A percentile compares a stretch with the other conserved stretches of the same genome.
Evolutionary conservation across 2,329 filamentous ascomycete genomes (phyloP).

Genomic region (Arthrobotrys megalospora): DNA sequence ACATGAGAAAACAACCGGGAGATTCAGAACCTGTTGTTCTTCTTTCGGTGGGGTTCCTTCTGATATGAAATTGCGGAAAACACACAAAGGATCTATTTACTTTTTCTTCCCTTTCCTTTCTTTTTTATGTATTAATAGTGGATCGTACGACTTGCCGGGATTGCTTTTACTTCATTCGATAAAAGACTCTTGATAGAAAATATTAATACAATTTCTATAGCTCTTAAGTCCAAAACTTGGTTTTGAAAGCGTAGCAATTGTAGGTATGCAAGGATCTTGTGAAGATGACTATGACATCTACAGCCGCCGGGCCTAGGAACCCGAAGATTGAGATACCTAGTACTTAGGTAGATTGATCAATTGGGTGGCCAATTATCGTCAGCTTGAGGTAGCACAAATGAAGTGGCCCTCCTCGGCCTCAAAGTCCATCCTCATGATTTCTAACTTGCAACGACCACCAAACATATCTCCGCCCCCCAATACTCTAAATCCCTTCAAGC

Average conservation of each 20-base stretch:
- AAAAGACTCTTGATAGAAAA: neutral
- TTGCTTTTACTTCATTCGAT: neutral
- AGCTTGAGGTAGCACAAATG: constrained; percentile 10
- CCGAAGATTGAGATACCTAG: too few relatives aligned
- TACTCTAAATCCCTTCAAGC: too few relatives aligned
- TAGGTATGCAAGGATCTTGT: too few relatives aligned
- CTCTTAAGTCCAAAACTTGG: neutral
- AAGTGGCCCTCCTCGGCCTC: neutral
- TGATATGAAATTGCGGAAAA: neutral
- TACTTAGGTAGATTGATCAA: too few relatives aligned
- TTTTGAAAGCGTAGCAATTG: too few relatives aligned
- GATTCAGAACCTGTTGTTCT: neutral
- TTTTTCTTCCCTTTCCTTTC: neutral
- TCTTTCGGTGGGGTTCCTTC: neutral
- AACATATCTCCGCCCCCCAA: too few relatives aligned
- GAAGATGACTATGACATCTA: too few relatives aligned
- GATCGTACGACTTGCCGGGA: neutral
- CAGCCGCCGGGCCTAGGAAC: too few relatives aligned
- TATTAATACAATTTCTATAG: neutral
- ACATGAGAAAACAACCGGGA: neutral
- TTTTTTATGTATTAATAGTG: constrained; percentile 29
- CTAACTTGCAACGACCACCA: too few relatives aligned
- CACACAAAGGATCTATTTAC: neutral
- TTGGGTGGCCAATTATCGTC: neutral
- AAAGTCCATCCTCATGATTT: too few relatives aligned